Evolutionary conservation across 495 filamentous ascomycete genomes (phyloP).

Genomic region (Aspergillus avenaceus): DNA sequence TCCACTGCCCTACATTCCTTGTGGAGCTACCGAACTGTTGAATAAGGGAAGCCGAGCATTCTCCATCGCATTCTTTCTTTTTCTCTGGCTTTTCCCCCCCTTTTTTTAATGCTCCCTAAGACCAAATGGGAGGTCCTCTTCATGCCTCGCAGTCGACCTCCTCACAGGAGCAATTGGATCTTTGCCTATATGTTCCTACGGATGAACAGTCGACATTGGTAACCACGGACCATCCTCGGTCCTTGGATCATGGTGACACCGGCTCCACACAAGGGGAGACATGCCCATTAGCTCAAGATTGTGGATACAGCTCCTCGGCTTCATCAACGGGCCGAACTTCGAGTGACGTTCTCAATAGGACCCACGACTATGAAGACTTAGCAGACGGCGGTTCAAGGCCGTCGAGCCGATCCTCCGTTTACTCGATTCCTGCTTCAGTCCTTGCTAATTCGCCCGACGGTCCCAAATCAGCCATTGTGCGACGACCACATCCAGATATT

Average conservation of each 20-base stretch:
- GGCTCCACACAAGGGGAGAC: constrained; percentile 17
- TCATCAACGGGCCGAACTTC: constrained; percentile 34
- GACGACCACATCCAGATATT: constrained; percentile 16
- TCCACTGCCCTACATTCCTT: constrained; percentile 3
- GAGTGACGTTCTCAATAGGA: constrained; percentile 24
- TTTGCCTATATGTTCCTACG: background rate
- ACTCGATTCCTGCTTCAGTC: constrained; percentile 38
- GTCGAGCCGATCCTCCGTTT: constrained; percentile 43
- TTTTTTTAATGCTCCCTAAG: background rate
- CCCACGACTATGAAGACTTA: constrained; percentile 29
- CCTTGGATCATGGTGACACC: constrained; percentile 9
- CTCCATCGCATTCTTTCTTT: constrained; percentile 1
- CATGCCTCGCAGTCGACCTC: background rate
- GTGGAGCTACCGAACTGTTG: background rate
- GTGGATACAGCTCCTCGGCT: constrained; percentile 33
- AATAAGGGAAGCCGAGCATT: background rate
- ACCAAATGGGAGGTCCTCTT: background rate
- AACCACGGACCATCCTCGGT: background rate
- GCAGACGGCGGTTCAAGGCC: constrained; percentile 27
- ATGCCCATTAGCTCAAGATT: constrained; percentile 23
- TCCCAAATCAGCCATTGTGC: constrained; percentile 14
- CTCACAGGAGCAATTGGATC: background rate
- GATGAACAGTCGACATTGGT: background rate
- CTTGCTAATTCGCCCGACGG: constrained; percentile 26
- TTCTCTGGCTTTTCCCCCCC: background rate